Base-by-base conservation (phyloP, 345 rosid species). In the Citrus hindsii region DNA sequence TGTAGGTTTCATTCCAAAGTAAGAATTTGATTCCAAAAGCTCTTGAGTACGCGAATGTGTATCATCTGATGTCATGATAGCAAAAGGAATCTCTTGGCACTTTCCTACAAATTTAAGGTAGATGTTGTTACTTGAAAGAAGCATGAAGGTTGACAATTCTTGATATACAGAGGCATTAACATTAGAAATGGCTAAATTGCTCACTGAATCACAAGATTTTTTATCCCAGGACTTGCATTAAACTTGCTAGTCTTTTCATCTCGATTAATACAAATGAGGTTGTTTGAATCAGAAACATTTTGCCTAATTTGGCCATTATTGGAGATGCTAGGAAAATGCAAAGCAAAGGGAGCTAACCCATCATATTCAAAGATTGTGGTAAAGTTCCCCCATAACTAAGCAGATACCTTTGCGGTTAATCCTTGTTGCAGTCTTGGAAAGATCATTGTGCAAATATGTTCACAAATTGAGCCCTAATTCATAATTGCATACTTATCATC, bases 31-130 rank as follows among this genome's bases (percentile, higher is more conserved):
- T 82, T 94, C 97, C 79, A 96, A 75, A 71, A 94, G 92, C 63
- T 90, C 84, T 48, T 80, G 6, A 1, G 93, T 96, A 59, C 89
- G 95, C 66, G 88, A 79, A 86, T 96, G 94, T 22, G 99, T 96
- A 78, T 96, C 99, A 84, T 96, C 99, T 4, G 98, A 96, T 51
- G 98, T 96, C 99, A 96, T 96, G 69, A 96, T 94, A 72, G 85
- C 90, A 76, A 96, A 89, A 40, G 99, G 99, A 84, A 92, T 90
- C 81, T 88, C 92, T 75, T 86, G 82, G 75, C 80, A 74, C 75
- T 77, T 84, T 75, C 87, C 99, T 95, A 80, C 76, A 83, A 73
- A 71, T 74, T 73, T 48, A 32, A 66, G 48, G 46, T 18, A 18
- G 58, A 70, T 55, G 40, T 25, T 32, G 12, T 72, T 73, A 48